Evolutionary conservation across 768 basidiomycete genomes (phyloP).

Genomic region (Lanmaoa rubissima): DNA sequence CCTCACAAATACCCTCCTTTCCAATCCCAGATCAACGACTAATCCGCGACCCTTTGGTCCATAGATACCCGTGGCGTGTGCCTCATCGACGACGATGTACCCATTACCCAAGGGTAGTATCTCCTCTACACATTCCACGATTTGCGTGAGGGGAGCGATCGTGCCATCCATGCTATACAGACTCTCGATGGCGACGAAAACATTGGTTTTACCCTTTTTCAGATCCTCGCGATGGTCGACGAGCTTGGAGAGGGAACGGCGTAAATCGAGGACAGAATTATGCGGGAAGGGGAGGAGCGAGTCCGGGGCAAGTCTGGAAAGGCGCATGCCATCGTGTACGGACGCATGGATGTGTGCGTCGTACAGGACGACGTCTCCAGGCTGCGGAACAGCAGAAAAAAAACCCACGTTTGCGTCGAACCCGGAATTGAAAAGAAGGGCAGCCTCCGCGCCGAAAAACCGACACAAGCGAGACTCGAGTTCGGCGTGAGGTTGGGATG

Average conservation of each 20-base stretch:
- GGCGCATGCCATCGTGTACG: slow-evolving; percentile 87
- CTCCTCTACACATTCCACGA: slow-evolving; percentile 62
- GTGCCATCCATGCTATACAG: slow-evolving; percentile 98
- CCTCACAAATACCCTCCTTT: slow-evolving; percentile 68
- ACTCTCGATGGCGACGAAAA: slow-evolving; percentile 86
- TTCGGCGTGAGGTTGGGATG: slow-evolving; percentile 50
- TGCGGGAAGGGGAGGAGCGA: slow-evolving; percentile 60
- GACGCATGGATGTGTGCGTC: slow-evolving; percentile 91
- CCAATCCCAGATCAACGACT: slow-evolving; percentile 67
- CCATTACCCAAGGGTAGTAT: slow-evolving; percentile 61
- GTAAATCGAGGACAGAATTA: slow-evolving; percentile 60
- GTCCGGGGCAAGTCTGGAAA: slow-evolving; percentile 44
- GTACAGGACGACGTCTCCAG: slow-evolving; percentile 72
- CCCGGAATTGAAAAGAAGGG: slow-evolving; percentile 88
- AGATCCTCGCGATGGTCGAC: slow-evolving; percentile 37
- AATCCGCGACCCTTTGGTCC: slow-evolving; percentile 76
- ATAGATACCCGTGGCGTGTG: slow-evolving; percentile 90
- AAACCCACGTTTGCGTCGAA: slow-evolving; percentile 91
- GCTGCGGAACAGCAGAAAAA: slow-evolving; percentile 77
- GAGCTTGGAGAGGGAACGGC: slow-evolving; percentile 42
- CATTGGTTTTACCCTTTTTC: slow-evolving; percentile 39
- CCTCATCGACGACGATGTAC: slow-evolving; percentile 86
- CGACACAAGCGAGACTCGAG: slow-evolving; percentile 67
- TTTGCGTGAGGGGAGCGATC: slow-evolving; percentile 67
- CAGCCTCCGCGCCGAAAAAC: slow-evolving; percentile 63